Evolutionary conservation across 768 basidiomycete species (phyloP).

Genomic region (Russula sp.): DNA sequence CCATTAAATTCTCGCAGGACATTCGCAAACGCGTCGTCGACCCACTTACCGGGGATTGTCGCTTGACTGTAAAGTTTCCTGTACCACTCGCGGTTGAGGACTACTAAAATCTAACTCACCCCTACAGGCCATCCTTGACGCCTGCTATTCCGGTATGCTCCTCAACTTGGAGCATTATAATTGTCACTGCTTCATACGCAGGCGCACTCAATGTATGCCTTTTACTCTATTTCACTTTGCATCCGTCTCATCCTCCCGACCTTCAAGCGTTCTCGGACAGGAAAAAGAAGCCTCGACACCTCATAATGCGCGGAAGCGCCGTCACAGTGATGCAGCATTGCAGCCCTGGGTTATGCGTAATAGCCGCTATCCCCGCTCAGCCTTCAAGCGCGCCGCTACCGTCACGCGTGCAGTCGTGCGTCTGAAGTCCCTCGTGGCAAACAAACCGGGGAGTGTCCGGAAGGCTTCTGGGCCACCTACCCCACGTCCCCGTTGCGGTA

Average conservation of each 20-base stretch:
- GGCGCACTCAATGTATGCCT: slow-evolving; percentile 7
- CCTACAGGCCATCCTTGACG: slow-evolving; percentile 30
- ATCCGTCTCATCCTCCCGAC: background rate
- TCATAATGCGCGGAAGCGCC: background rate
- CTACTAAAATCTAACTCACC: background rate
- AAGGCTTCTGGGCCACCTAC: background rate
- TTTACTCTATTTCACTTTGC: background rate
- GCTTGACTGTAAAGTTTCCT: slow-evolving; percentile 23
- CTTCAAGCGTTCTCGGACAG: background rate
- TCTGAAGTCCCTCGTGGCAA: slow-evolving; percentile 1
- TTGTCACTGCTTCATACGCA: slow-evolving; percentile 18
- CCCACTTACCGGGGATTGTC: slow-evolving; percentile 24
- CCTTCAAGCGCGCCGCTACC: slow-evolving; percentile 4
- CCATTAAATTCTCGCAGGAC: slow-evolving; percentile 12
- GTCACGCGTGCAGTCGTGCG: slow-evolving; percentile 6
- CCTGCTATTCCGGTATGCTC: slow-evolving; percentile 30
- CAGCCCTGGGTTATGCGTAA: background rate
- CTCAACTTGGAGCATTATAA: slow-evolving; percentile 30
- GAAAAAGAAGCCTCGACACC: background rate
- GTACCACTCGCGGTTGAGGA: background rate
- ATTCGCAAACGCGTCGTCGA: slow-evolving; percentile 28
- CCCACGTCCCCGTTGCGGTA: slow-evolving; percentile 4
- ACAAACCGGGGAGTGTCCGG: background rate
- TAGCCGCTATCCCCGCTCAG: background rate
- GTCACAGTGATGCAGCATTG: slow-evolving; percentile 2